Conservation (phyloP, 208 protist species). For the Crithidia acanthocephali region DNA sequence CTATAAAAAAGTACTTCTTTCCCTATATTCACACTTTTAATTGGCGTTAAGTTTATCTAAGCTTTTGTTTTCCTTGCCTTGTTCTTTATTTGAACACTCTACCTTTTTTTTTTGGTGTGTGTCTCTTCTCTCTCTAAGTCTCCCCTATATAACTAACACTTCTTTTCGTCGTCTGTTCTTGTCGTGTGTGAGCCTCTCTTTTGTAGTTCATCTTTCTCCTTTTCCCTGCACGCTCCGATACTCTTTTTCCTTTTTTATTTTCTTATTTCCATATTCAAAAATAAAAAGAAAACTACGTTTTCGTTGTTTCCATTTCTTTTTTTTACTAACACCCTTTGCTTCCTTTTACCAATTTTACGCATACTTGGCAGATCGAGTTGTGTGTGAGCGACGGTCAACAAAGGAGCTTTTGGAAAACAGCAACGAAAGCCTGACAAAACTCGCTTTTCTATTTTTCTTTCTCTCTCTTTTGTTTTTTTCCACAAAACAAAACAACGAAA, state of each 20-base stretch:
- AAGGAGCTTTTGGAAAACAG: not conserved
- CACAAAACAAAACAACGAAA: too few relatives aligned
- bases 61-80: not conserved
- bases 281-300: not conserved
- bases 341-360: not conserved
- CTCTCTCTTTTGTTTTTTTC: too few relatives aligned
- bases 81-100: not conserved
- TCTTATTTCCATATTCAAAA: conserved; percentile 7
- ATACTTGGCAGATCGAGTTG: conserved; percentile 1
- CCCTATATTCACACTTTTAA: not conserved
- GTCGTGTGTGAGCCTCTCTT: too few relatives aligned
- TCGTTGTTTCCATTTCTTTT: conserved; percentile 6
- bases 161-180: too few relatives aligned
- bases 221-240: not conserved
- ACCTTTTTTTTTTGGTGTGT: conserved; percentile 3
- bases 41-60: not conserved
- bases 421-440: not conserved
- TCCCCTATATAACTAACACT: too few relatives aligned
- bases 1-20: not conserved
- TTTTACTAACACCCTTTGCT: not conserved
- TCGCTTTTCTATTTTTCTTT: not conserved
- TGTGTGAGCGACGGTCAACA: not conserved
- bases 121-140: too few relatives aligned
- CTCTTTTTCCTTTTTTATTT: not conserved
- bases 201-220: not conserved